A percentile compares a stretch with the other conserved stretches of the same genome.
Evolutionary conservation across 345 rosid genomes (phyloP).

Genomic region (Reutealis trisperma): DNA sequence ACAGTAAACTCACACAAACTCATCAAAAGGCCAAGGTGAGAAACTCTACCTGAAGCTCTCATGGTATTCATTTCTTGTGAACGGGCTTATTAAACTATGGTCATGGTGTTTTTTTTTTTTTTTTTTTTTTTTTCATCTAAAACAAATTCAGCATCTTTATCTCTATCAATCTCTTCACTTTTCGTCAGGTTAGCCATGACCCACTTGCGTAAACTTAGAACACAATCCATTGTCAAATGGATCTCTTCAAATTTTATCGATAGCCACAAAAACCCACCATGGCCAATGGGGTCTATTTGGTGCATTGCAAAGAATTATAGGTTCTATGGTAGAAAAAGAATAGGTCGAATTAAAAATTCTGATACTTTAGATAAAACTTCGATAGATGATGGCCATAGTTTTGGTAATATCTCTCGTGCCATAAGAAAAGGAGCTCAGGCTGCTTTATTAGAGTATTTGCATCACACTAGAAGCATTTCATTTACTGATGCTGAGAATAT

Average conservation of each 20-base stretch:
- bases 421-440: conserved; percentile 52
- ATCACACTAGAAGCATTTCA: conserved; percentile 54
- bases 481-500: conserved; percentile 67
- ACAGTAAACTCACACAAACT: background rate
- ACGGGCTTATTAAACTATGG: background rate
- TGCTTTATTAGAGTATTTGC: conserved; percentile 71
- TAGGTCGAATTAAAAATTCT: background rate
- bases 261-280: conserved; percentile 29
- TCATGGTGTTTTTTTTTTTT: background rate
- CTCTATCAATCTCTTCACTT: background rate
- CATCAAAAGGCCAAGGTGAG: background rate
- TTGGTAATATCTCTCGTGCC: conserved; percentile 31
- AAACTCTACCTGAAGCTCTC: background rate
- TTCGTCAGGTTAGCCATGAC: conserved; percentile 32
- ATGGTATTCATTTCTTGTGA: background rate
- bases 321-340: conserved; percentile 35
- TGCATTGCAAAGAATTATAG: conserved; percentile 41
- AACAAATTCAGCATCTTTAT: background rate
- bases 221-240: conserved; percentile 46
- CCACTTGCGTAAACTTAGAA: conserved; percentile 38
- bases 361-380: conserved; percentile 8
- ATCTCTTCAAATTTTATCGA: conserved; percentile 33
- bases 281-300: conserved; percentile 20
- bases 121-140: background rate
- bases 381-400: conserved; percentile 16